Base-by-base conservation (phyloP, 2,329 filamentous ascomycete species). In the Hirsutella minnesotensis region DNA sequence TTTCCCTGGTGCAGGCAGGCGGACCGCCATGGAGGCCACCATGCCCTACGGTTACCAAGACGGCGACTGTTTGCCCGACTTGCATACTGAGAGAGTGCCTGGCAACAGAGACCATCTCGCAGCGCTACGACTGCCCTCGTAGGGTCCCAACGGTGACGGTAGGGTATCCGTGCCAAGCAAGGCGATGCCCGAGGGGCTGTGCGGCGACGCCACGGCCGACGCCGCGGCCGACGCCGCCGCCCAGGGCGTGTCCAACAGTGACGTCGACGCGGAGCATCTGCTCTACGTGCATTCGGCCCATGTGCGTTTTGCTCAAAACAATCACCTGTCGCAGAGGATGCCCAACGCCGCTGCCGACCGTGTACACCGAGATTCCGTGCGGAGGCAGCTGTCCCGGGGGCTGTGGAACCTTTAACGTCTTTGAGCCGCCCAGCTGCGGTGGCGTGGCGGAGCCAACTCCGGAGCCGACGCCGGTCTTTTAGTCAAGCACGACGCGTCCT, bases 261-360 rank as follows among this genome's bases (percentile, higher is more conserved):
- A 63, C 59, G 1, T 41, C 51, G 8, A 58, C 56, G 7, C 35
- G 46, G 3, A 53, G 55, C 9, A 44, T 54, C n/a, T 65, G 62
- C 51, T 53, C 56, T 12, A 62, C 58, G 1, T 65, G 62, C 45
- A 38, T 54, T 1, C 46, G 54, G 19, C 57, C 55, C 10, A 39
- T 52, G 42, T 65, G 62, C 39, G 42, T 63, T 31, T 46, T 24
- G 2, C 21, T 58, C 18, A 47, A 49, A 22, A 63, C 60, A 5
- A 41, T 64, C 16, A 58, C 51, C 18, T 57, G 56, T 9, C 50
- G 51, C 3, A 60, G 59, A 43, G 59, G 57, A 22, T 65, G 62
- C 38, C 58, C 59, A 1, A 39, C 46, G 5, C 52, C 44, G 1
- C 49, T 57, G 29, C 48, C 56, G 9, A 64, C 61, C 1, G 50